Evolutionary conservation across 2,329 filamentous ascomycete species (phyloP).

Genomic region (Fusarium sp.): DNA sequence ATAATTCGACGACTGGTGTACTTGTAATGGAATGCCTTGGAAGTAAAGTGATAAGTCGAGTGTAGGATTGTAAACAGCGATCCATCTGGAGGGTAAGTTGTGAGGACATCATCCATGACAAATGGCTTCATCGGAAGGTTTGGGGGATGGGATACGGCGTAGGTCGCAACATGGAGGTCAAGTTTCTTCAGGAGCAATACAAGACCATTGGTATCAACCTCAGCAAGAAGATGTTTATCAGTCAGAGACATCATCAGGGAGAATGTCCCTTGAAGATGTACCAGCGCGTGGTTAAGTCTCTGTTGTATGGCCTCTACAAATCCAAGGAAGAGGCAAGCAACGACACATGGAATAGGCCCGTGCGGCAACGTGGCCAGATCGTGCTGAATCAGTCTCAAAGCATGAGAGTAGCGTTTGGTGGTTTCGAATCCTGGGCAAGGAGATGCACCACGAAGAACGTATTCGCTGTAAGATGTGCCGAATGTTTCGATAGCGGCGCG

Average conservation of each 20-base stretch:
- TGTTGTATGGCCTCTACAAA: slow-evolving; percentile 29
- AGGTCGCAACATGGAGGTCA: slow-evolving; percentile 39
- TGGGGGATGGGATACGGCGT: slow-evolving; percentile 18
- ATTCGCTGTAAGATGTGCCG: slow-evolving; percentile 33
- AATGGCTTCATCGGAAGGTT: slow-evolving; percentile 12
- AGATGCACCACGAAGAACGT: slow-evolving; percentile 10
- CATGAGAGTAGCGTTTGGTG: slow-evolving; percentile 19
- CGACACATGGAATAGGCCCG: slow-evolving; percentile 24
- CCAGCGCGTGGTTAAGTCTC: slow-evolving; percentile 5
- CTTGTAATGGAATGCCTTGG: slow-evolving; percentile 24
- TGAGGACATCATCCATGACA: background rate
- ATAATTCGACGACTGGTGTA: slow-evolving; percentile 23
- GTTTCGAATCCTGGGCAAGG: background rate
- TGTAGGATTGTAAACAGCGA: slow-evolving; percentile 15
- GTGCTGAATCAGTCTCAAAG: slow-evolving; percentile 27
- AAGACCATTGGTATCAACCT: slow-evolving; percentile 10
- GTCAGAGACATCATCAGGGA: slow-evolving; percentile 23
- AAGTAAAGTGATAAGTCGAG: slow-evolving; percentile 31
- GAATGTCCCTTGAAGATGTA: slow-evolving; percentile 31
- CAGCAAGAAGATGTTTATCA: background rate
- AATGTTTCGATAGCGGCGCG: slow-evolving; percentile 35
- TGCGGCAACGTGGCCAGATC: slow-evolving; percentile 27
- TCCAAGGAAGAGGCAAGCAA: slow-evolving; percentile 37
- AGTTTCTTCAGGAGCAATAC: slow-evolving; percentile 32
- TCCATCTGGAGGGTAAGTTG: slow-evolving; percentile 7